These are phyloP conservation scores for Metschnikowia arizonensis DNA, from an alignment of 805 yeast species.

Conservation along the genomic window DNA sequence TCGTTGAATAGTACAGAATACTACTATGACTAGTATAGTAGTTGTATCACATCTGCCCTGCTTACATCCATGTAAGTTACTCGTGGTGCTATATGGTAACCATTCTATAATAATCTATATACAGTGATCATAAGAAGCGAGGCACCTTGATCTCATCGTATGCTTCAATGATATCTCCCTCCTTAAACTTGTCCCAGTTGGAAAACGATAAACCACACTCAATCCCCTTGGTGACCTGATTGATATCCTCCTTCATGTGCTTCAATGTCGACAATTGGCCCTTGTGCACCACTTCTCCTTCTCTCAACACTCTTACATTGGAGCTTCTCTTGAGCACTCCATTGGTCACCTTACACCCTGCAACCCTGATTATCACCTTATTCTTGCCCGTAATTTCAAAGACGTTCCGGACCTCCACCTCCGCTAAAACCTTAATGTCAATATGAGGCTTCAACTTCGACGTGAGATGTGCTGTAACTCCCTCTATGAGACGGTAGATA, in stretches of 20 bases:
- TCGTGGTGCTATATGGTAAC: no score
- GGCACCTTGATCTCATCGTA: constrained; percentile 57
- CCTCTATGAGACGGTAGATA: constrained; percentile 84
- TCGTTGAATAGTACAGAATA: no score
- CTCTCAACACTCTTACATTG: constrained; percentile 54
- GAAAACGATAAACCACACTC: constrained; percentile 86
- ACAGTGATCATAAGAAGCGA: constrained; percentile 26
- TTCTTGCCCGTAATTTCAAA: constrained; percentile 62
- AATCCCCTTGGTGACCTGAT: constrained; percentile 73
- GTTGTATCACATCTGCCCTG: no score
- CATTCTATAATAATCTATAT: neutral
- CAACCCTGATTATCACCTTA: constrained; percentile 57
- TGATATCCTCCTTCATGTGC: constrained; percentile 74
- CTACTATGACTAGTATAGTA: no score
- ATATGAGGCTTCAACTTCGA: constrained; percentile 58
- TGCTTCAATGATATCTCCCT: constrained; percentile 72
- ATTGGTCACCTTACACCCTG: constrained; percentile 77
- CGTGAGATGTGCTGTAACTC: constrained; percentile 64
- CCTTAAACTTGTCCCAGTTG: constrained; percentile 62
- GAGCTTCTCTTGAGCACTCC: constrained; percentile 66
- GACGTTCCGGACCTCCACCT: constrained; percentile 63
- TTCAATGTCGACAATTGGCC: constrained; percentile 73
- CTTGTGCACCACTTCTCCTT: constrained; percentile 41
- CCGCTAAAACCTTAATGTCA: constrained; percentile 63
- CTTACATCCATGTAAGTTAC: no score